Evolutionary conservation across 192 early-diverging fungal species (phyloP).

Genomic region (Irineochytrium annulatum): DNA sequence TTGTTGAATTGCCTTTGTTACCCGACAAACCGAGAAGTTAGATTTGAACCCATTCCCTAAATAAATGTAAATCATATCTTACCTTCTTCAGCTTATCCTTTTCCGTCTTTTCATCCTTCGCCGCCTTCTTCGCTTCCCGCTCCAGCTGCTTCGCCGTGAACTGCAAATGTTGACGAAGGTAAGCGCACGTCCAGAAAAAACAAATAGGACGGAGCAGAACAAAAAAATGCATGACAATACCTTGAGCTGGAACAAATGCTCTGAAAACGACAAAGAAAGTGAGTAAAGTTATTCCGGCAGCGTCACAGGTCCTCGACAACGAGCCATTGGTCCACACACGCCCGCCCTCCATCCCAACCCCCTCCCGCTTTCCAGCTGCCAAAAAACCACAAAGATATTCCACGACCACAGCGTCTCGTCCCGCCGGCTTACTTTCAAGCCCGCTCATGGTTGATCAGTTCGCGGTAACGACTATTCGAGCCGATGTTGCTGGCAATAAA

Average conservation of each 20-base stretch:
- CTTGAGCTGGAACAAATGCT: constrained; percentile 2
- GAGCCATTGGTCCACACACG: too few species aligned
- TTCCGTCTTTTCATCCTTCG: constrained; percentile 79
- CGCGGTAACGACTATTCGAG: too few species aligned
- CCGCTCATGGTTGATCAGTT: constrained; percentile 3
- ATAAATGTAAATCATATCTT: neutral
- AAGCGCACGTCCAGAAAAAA: neutral
- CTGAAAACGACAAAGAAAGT: neutral
- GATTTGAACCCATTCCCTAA: too few species aligned
- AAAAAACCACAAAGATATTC: too few species aligned
- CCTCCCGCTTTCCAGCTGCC: too few species aligned
- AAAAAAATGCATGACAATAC: neutral
- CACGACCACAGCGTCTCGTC: too few species aligned
- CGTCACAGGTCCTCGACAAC: neutral
- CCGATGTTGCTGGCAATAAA: too few species aligned
- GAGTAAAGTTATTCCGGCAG: neutral
- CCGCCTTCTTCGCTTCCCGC: constrained; percentile 76
- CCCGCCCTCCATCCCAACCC: too few species aligned
- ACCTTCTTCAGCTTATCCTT: constrained; percentile 88
- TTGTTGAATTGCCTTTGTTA: constrained; percentile 77
- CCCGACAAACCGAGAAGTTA: neutral
- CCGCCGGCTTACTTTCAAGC: constrained; percentile 4
- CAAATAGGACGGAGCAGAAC: neutral
- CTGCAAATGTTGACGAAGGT: constrained; percentile 37
- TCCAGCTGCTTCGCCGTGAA: constrained; percentile 88